These are phyloP conservation scores for Petunia axillaris DNA, from an alignment of 257 asterid species.

Conservation along the genomic window DNA sequence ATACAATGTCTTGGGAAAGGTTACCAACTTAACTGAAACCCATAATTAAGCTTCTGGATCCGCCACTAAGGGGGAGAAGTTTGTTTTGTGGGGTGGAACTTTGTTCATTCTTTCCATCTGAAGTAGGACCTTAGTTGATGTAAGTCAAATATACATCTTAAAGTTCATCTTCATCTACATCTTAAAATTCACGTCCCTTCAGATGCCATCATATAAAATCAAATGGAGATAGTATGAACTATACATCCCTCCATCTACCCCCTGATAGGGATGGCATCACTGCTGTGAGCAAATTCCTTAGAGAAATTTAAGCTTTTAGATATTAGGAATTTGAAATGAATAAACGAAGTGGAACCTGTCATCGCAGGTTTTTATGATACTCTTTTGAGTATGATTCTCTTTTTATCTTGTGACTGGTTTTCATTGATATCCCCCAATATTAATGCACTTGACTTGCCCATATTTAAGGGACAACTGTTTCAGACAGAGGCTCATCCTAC, in stretches of 20 bases:
- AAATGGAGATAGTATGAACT: background rate
- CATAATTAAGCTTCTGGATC: too few species aligned
- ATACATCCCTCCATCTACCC: background rate
- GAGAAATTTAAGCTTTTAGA: constrained; percentile 4
- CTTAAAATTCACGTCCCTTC: background rate
- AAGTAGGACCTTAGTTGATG: background rate
- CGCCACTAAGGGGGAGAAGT: background rate
- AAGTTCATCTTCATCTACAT: background rate
- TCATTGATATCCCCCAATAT: constrained; percentile 13
- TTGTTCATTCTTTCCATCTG: background rate
- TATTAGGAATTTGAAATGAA: constrained; percentile 12
- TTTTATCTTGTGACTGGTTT: background rate
- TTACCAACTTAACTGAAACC: too few species aligned
- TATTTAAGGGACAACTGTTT: constrained; percentile 44
- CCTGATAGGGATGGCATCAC: background rate
- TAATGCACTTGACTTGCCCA: constrained; percentile 2
- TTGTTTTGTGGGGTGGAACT: background rate
- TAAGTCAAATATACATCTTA: background rate
- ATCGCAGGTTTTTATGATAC: background rate
- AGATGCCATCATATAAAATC: background rate
- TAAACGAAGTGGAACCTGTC: background rate
- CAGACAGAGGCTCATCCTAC: constrained; percentile 43
- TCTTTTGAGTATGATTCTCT: background rate
- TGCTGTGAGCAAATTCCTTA: background rate
- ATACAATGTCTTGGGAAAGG: too few species aligned